phyloP scores from a whole-genome alignment of 495 filamentous ascomycete genomes.

The Podospora comata region DNA sequence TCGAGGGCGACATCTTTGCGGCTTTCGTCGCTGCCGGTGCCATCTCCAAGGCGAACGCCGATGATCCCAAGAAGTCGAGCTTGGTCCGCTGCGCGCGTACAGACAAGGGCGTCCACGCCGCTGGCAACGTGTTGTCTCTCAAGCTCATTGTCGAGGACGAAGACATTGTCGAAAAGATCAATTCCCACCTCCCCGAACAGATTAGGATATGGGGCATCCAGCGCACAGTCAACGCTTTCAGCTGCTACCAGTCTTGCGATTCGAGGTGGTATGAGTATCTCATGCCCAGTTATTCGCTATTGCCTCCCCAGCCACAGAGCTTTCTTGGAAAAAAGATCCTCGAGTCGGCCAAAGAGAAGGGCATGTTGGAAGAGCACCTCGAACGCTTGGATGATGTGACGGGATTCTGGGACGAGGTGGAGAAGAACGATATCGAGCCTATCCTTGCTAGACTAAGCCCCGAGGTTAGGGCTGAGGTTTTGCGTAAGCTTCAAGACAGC shows the following conservation, averaged over 20 bases:
- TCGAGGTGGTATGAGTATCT: conserved; percentile 95
- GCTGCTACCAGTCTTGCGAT: conserved; percentile 87
- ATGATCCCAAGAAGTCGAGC: conserved; percentile 94
- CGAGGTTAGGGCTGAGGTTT: conserved; percentile 40
- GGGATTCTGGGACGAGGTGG: conserved; percentile 74
- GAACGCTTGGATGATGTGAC: conserved; percentile 71
- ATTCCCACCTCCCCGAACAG: conserved; percentile 74
- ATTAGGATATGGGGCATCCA: conserved; percentile 93
- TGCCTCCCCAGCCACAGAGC: conserved; percentile 86
- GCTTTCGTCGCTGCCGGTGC: conserved; percentile 87
- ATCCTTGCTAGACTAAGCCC: conserved; percentile 56
- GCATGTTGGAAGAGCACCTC: conserved; percentile 63
- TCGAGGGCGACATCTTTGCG: conserved; percentile 93
- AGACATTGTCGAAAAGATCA: conserved; percentile 86
- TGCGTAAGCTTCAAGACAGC: conserved; percentile 39
- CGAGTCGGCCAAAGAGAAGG: conserved; percentile 66
- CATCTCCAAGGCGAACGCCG: conserved; percentile 92
- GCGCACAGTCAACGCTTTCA: conserved; percentile 79
- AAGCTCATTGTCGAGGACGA: conserved; percentile 93
- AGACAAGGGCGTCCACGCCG: conserved; percentile 96
- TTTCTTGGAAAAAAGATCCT: conserved; percentile 76
- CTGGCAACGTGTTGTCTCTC: conserved; percentile 90
- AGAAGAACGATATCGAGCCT: conserved; percentile 71
- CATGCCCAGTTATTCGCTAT: conserved; percentile 82
- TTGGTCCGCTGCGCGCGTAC: conserved; percentile 91